Evolutionary conservation across 768 basidiomycete genomes (phyloP).

Genomic region (Lentinula guzmanii): DNA sequence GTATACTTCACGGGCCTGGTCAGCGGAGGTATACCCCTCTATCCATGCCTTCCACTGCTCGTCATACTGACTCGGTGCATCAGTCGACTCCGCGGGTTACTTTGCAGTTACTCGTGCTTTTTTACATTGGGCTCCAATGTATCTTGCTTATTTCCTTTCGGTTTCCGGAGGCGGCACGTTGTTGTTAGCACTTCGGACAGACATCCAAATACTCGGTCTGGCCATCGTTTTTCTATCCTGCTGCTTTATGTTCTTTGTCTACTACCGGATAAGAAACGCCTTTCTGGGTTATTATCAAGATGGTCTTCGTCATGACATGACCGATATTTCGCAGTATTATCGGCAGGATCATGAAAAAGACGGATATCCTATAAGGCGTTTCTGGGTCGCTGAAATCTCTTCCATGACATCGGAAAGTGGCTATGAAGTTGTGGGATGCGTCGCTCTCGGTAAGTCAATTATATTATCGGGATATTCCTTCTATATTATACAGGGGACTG

Average conservation of each 20-base stretch:
- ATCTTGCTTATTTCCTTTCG: not conserved
- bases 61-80: not conserved
- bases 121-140: conserved; percentile 4
- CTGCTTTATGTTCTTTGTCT: not conserved
- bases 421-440: conserved; percentile 5
- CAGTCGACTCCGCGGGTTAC: conserved; percentile 1
- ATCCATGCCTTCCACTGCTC: too few species aligned
- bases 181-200: not conserved
- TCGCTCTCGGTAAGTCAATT: conserved; percentile 2
- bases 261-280: conserved; percentile 3
- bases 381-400: conserved; percentile 4
- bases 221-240: not conserved
- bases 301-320: conserved; percentile 1
- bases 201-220: not conserved
- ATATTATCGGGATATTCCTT: not conserved
- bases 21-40: not conserved
- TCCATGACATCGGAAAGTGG: conserved; percentile 1
- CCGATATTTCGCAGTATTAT: conserved; percentile 1
- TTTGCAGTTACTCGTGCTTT: conserved; percentile 1
- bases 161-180: not conserved
- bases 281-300: conserved; percentile 1
- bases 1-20: conserved; percentile 6
- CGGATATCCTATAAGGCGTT: not conserved
- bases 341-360: not conserved
- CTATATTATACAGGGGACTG: not conserved